These are phyloP conservation scores for Plasmodium gonderi DNA, from an alignment of 169 alveolate species.

Conservation along the genomic window DNA sequence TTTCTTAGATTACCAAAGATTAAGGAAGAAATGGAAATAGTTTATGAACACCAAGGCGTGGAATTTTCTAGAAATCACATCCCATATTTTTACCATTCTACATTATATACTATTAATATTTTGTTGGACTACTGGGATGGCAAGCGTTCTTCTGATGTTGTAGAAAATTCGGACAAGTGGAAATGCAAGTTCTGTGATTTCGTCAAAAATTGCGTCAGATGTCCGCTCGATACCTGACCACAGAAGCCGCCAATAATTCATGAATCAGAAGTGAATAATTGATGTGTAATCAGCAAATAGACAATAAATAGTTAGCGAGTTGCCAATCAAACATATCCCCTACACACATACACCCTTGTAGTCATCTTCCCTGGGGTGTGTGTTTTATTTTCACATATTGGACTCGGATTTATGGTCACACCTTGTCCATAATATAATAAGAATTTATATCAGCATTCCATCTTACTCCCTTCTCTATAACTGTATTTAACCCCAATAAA, in stretches of 20 bases:
- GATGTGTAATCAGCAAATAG: neutral
- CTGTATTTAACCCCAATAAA: no score
- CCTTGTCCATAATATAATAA: no score
- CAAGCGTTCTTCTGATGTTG: constrained; percentile 81
- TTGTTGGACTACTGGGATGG: constrained; percentile 87
- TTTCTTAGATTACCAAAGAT: constrained; percentile 81
- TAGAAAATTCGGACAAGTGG: constrained; percentile 82
- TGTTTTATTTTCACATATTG: no score
- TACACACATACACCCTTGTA: no score
- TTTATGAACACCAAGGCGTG: constrained; percentile 82
- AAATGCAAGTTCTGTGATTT: constrained; percentile 87
- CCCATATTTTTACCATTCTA: constrained; percentile 77
- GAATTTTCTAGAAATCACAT: constrained; percentile 78
- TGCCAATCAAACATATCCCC: no score
- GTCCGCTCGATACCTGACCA: constrained; percentile 70
- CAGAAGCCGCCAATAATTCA: no score
- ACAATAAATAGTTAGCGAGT: no score
- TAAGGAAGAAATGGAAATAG: constrained; percentile 83
- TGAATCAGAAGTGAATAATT: neutral
- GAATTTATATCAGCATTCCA: neutral
- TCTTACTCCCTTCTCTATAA: neutral
- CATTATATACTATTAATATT: constrained; percentile 78
- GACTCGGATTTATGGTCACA: neutral
- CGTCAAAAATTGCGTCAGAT: constrained; percentile 81
- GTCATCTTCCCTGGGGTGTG: no score